Percentiles rank a stretch among this genome's conserved stretches.
These are phyloP conservation scores for Tricholoma terreum DNA, from an alignment of 768 basidiomycete genomes.

Conservation along the genomic window DNA sequence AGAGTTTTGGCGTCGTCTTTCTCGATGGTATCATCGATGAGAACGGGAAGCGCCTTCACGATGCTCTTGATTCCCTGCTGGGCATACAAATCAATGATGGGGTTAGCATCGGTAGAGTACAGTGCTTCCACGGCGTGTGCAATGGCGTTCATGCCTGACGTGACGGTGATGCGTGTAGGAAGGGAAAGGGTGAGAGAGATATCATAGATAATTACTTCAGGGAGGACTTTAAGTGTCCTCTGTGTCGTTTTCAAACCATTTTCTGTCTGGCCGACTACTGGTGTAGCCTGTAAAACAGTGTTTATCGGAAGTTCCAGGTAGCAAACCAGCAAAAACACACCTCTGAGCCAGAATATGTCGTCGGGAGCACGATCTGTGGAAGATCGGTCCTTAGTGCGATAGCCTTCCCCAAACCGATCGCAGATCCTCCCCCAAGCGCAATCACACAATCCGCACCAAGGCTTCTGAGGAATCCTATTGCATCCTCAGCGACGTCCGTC, in stretches of 20 bases:
- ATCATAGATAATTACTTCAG: conserved; percentile 40
- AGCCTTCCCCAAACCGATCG: conserved; percentile 38
- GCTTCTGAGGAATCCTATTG: conserved; percentile 20
- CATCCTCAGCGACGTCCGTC: conserved; percentile 33
- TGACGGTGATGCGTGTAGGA: conserved; percentile 31
- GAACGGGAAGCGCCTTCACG: conserved; percentile 28
- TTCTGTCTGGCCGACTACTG: conserved; percentile 39
- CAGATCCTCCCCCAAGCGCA: conserved; percentile 36
- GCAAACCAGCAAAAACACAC: conserved; percentile 16
- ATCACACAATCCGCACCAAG: conserved; percentile 34
- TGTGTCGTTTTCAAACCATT: conserved; percentile 38
- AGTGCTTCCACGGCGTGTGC: conserved; percentile 41
- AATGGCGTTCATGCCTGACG: conserved; percentile 40
- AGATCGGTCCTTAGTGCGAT: conserved; percentile 37
- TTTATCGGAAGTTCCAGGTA: background rate
- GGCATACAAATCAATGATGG: conserved; percentile 33
- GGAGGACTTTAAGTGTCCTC: conserved; percentile 34
- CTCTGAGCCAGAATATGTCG: conserved; percentile 39
- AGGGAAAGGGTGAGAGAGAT: conserved; percentile 35
- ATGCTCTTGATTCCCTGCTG: conserved; percentile 34
- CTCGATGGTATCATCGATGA: conserved; percentile 9
- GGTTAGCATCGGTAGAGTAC: conserved; percentile 36
- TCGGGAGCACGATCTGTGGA: conserved; percentile 39
- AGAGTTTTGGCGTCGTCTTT: conserved; percentile 18
- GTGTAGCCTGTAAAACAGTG: conserved; percentile 23